These are phyloP conservation scores for Xylariaceae sp. DNA, from an alignment of 2,329 filamentous ascomycete species.

Conservation along the genomic window DNA sequence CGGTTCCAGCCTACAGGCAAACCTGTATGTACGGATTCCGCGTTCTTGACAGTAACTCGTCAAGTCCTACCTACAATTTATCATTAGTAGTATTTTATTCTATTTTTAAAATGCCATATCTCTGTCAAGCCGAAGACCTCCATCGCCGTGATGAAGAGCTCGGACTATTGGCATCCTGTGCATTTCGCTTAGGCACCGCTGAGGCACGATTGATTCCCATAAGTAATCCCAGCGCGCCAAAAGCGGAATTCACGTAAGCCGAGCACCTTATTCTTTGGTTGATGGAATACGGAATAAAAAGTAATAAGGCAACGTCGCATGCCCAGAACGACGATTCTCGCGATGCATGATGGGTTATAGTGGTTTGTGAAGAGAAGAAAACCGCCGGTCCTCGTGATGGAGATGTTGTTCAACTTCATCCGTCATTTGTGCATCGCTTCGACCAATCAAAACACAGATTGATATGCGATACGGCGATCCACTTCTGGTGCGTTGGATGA, in stretches of 20 bases:
- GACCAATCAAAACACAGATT: background rate
- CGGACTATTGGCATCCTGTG: background rate
- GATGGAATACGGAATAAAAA: background rate
- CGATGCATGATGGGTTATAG: background rate
- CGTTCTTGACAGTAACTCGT: too few species aligned
- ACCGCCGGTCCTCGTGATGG: background rate
- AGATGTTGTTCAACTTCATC: background rate
- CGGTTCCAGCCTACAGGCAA: too few species aligned
- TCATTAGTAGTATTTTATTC: background rate
- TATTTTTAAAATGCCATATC: background rate
- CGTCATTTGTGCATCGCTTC: background rate
- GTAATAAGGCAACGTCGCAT: too few species aligned
- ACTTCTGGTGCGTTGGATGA: background rate
- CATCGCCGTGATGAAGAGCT: background rate
- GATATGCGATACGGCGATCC: background rate
- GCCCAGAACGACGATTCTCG: too few species aligned
- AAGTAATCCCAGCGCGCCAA: background rate
- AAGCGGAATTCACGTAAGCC: background rate
- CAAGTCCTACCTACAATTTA: too few species aligned
- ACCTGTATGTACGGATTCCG: too few species aligned
- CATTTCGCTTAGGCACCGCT: background rate
- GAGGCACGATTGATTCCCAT: background rate
- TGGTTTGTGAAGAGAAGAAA: background rate
- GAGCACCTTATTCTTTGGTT: background rate
- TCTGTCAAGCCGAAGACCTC: background rate